Evolutionary conservation across 129 eudicot genomes (phyloP).

Genomic region (Ambrosia trifida): DNA sequence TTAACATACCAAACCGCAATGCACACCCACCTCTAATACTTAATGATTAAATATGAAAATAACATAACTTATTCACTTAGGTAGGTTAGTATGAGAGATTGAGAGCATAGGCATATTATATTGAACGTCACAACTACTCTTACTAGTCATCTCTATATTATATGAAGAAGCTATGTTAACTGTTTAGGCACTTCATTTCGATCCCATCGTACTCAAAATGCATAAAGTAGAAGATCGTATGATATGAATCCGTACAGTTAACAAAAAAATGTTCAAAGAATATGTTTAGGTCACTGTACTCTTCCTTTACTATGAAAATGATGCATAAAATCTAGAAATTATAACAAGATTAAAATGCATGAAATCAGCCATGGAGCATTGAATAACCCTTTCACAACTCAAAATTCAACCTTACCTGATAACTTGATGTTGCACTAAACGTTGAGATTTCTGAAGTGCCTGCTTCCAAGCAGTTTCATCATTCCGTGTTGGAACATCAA

Average conservation of each 20-base stretch:
- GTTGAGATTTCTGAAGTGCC: slow-evolving; percentile 87
- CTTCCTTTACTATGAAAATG: background rate
- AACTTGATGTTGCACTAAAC: slow-evolving; percentile 90
- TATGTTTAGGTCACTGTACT: background rate
- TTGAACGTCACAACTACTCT: background rate
- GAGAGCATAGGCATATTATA: background rate
- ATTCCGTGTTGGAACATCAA: slow-evolving; percentile 77
- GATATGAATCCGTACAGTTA: background rate
- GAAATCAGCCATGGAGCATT: slow-evolving; percentile 9
- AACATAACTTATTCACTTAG: background rate
- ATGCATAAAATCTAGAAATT: background rate
- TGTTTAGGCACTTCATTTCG: slow-evolving; percentile 2
- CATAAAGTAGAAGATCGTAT: background rate
- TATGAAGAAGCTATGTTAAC: slow-evolving; percentile 9
- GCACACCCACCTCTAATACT: slow-evolving; percentile 1
- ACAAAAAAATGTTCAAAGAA: slow-evolving; percentile 4
- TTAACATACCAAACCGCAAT: slow-evolving; percentile 6
- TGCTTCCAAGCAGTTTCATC: slow-evolving; percentile 95
- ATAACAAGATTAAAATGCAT: background rate
- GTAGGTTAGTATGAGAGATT: background rate
- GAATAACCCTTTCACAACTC: slow-evolving; percentile 7
- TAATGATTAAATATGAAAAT: background rate
- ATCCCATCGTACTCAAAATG: background rate
- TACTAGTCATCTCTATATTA: background rate
- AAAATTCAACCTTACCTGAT: slow-evolving; percentile 53